Base-by-base conservation (phyloP, 1,284 basidiomycete genomes). In the Violaceomyces palustris region DNA sequence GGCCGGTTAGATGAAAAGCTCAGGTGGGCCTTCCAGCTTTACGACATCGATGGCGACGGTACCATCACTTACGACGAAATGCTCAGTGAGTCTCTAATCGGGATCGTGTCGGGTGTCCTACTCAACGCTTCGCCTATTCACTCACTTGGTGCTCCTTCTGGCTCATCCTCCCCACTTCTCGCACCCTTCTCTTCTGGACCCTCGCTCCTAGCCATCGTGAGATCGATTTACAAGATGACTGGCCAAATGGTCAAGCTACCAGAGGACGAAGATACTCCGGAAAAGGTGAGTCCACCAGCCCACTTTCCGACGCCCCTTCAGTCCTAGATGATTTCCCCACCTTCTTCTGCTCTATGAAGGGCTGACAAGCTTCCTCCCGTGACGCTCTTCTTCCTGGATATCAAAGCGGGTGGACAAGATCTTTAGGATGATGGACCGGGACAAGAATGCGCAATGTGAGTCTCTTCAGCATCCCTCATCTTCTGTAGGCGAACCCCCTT, bases 21-120 rank as follows among this genome's bases (percentile, higher is more conserved):
- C 62, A 90, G 90, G 78, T 99, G 93, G 94, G 94, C 94, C 8
- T 99, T 98, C 83, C 91, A 98, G 76, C 79, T 99, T 14, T 99
- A 99, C 75, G 94, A 99, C 74, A 97, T 98, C 69, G 89, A 99
- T 77, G 88, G 64, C 14, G 65, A 70, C 24, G 65, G 67, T 17
- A 62, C 62, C 25, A 69, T 69, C 36, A 67, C 67, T 18, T 68
- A 63, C 46, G 86, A 93, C 66, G 94, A 99, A 77, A 99, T 99
- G 90, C 83, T 73, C 22, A 70, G 64, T 67, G 45, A 43, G 64
- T 69, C n/a, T n/a, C n/a, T n/a, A n/a, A n/a, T n/a, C n/a, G 9
- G 3, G n/a, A n/a, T n/a, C n/a, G 32, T 18, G 12, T 12, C n/a
- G 15, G 40, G 11, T 40, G 36, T 35, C 33, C 33, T 35, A n/a